These are phyloP conservation scores for Trichomonas vaginalis DNA, from an alignment of 208 protist genomes.

Conservation along the genomic window DNA sequence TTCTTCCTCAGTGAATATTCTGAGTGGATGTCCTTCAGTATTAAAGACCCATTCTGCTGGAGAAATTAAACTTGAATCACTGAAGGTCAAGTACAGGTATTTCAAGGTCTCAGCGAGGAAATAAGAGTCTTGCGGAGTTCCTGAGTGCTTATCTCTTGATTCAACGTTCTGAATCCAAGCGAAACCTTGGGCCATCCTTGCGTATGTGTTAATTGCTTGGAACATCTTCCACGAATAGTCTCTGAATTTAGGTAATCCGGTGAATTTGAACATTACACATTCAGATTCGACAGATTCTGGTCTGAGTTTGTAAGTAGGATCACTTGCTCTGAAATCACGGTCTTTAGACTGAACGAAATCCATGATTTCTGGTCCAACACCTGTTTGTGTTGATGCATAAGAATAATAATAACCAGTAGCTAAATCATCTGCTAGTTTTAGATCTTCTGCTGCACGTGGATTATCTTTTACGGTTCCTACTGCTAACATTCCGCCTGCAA, in stretches of 20 bases:
- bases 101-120: conserved; percentile 69
- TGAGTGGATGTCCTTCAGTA: conserved; percentile 63
- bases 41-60: conserved; percentile 69
- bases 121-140: conserved; percentile 60
- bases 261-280: conserved; percentile 35
- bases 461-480: background rate
- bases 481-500: background rate
- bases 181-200: conserved; percentile 35
- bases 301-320: conserved; percentile 30
- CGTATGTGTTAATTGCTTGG: conserved; percentile 40
- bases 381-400: background rate
- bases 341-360: background rate
- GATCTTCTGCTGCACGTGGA: background rate
- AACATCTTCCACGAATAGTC: conserved; percentile 58
- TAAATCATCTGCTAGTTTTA: background rate
- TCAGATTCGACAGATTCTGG: conserved; percentile 35
- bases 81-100: conserved; percentile 64
- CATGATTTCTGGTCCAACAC: background rate
- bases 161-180: conserved; percentile 30
- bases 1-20: background rate
- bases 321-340: background rate
- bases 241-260: conserved; percentile 44
- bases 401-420: background rate
- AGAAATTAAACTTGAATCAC: conserved; percentile 37
- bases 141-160: background rate